A percentile compares a stretch with the other conserved stretches of the same genome.
These are phyloP conservation scores for Linnemannia hyalina DNA, from an alignment of 192 early-diverging fungal species.

Conservation along the genomic window DNA sequence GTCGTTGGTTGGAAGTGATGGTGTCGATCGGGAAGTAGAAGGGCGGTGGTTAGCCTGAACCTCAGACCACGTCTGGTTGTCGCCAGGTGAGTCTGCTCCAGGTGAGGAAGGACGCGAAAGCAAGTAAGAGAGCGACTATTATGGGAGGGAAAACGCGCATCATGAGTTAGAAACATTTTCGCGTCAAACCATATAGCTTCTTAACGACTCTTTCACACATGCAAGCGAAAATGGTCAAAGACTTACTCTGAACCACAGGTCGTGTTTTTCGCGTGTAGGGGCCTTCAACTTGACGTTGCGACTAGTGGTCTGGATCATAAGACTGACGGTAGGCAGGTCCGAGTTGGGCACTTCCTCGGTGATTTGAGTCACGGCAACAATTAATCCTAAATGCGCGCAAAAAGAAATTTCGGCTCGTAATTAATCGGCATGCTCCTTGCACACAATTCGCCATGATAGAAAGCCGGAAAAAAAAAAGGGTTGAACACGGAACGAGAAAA, in stretches of 20 bases:
- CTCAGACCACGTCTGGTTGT: constrained; percentile 53
- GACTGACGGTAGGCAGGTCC: constrained; percentile 67
- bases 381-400: constrained; percentile 66
- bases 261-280: constrained; percentile 73
- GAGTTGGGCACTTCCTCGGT: constrained; percentile 57
- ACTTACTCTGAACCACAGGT: constrained; percentile 77
- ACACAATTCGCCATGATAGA: neutral
- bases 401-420: constrained; percentile 8
- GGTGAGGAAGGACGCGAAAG: constrained; percentile 29
- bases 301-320: constrained; percentile 75
- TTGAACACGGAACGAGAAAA: neutral
- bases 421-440: neutral
- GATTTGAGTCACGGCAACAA: constrained; percentile 70
- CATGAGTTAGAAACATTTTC: neutral
- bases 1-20: constrained; percentile 18
- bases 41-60: constrained; percentile 21
- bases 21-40: neutral
- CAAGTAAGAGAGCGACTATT: constrained; percentile 43
- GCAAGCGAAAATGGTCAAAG: neutral
- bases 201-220: neutral
- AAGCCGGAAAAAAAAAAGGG: neutral
- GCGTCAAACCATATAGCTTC: neutral
- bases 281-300: constrained; percentile 84
- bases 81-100: constrained; percentile 20
- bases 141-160: neutral